Base-by-base conservation (phyloP, 306 rosid species). In the Cicer pinnatifidum region DNA sequence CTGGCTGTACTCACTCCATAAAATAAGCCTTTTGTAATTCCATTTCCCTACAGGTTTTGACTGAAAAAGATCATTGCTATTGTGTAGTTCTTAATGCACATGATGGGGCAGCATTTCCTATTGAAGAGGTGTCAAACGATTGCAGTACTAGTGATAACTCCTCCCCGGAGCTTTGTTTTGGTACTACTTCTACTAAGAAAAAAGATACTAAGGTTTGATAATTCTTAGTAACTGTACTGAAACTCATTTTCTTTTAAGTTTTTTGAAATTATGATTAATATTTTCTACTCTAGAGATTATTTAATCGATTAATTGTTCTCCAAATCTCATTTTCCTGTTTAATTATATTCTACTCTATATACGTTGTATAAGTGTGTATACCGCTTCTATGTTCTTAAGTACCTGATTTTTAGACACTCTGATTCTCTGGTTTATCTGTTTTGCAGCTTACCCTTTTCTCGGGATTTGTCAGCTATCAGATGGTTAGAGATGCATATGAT, bases 401-500 rank as follows among this genome's bases (percentile, higher is more conserved):
- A 11, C 62, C 37, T 62, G 45, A 17, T 59, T 76, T 72, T 7
- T 76, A 20, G 61, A 53, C 85, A 71, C 78, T 52, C 86, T 90
- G 78, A 86, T 78, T 20, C 59, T 17, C 67, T 82, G 77, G 40
- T 85, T 43, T 64, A 66, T 81, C 61, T 67, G 56, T 74, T 76
- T 79, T 87, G 89, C 97, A 91, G 97, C 89, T 95, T 69, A 90
- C 99, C 23, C 96, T 91, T 73, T 95, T 91, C 88, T 95, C 99
- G 11, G 99, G 99, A 76, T 95, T 95, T 87, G 97, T 95, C 81
- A 91, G 97, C 90, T 95, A 95, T 84, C 97, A 92, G 75, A 95
- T 95, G 99, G 99, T 95, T 76, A 92, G 97, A 82, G 99, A 95
- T 77, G 96, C 99, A 71, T 91, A 91, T 80, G 96, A 95, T 63